Percentiles rank a stretch among this genome's conserved stretches.
Evolutionary conservation across 192 early-diverging fungal genomes (phyloP).

Genomic region (Backusella circina): DNA sequence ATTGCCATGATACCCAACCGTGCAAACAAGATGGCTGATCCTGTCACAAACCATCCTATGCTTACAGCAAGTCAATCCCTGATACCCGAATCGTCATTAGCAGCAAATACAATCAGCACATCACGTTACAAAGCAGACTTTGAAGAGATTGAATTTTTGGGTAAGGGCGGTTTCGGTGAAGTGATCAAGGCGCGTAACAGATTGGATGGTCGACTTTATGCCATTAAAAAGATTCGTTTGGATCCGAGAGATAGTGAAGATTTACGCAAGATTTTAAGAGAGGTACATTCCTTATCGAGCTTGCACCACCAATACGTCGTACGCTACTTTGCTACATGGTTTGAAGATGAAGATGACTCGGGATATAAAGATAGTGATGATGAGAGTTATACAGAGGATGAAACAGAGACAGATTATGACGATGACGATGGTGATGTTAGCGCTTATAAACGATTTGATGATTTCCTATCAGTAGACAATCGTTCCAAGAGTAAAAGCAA

Average conservation of each 20-base stretch:
- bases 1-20: not conserved
- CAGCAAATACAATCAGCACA: not conserved
- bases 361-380: slow-evolving; percentile 32
- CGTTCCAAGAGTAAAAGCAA: slow-evolving; percentile 25
- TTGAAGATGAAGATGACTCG: slow-evolving; percentile 57
- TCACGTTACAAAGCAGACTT: slow-evolving; percentile 74
- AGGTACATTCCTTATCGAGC: slow-evolving; percentile 87
- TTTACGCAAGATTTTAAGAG: slow-evolving; percentile 81
- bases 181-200: slow-evolving; percentile 90
- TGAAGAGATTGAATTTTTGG: slow-evolving; percentile 75
- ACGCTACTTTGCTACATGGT: slow-evolving; percentile 87
- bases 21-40: not conserved
- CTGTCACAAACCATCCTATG: not conserved
- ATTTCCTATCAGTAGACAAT: slow-evolving; percentile 41
- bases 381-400: slow-evolving; percentile 31
- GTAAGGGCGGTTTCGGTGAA: slow-evolving; percentile 87
- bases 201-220: slow-evolving; percentile 80
- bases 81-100: not conserved
- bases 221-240: slow-evolving; percentile 89
- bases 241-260: slow-evolving; percentile 75
- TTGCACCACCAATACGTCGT: slow-evolving; percentile 90
- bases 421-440: slow-evolving; percentile 32
- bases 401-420: slow-evolving; percentile 22
- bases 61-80: not conserved
- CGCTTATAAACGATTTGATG: slow-evolving; percentile 29